Conservation (phyloP, 495 filamentous ascomycete genomes). For the Rostrohypoxylon terebratum region DNA sequence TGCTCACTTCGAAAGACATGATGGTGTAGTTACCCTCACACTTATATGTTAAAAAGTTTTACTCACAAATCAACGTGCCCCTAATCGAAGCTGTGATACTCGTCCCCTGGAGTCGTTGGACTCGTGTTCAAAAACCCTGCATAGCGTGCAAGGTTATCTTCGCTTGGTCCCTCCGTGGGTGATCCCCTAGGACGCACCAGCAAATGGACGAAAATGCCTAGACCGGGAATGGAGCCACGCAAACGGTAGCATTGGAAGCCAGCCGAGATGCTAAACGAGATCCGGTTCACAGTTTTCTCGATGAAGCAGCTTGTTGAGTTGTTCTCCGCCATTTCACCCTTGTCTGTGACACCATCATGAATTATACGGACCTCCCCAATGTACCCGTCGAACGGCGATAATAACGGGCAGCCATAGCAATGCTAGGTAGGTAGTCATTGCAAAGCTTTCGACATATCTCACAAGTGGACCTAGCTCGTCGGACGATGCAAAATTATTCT, state of each 20-base stretch:
- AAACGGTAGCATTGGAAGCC: constrained; percentile 13
- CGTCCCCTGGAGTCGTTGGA: constrained; percentile 16
- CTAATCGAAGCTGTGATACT: constrained; percentile 17
- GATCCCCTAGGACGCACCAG: constrained; percentile 21
- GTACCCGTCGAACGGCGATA: not conserved
- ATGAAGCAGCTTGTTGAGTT: not conserved
- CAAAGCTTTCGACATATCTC: not conserved
- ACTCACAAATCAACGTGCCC: not conserved
- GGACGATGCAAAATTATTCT: constrained; percentile 15
- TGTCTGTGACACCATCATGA: not conserved
- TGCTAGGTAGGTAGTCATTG: not conserved
- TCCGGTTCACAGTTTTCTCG: not conserved
- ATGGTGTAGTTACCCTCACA: not conserved
- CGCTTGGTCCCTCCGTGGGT: constrained; percentile 27
- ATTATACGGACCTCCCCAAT: not conserved
- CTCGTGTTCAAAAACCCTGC: constrained; percentile 23
- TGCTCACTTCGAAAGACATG: not conserved
- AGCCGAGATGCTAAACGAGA: constrained; percentile 25
- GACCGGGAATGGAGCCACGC: constrained; percentile 31
- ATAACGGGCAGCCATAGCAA: too few relatives aligned
- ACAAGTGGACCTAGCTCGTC: constrained; percentile 10
- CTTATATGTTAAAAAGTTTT: constrained; percentile 28
- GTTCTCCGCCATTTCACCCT: not conserved
- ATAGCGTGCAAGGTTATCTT: constrained; percentile 22
- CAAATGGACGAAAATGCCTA: constrained; percentile 18